Evolutionary conservation across 441 rosid species (phyloP), one percentile per base, ranked within the genome.

Genomic region (Pelargonium australe): DNA sequence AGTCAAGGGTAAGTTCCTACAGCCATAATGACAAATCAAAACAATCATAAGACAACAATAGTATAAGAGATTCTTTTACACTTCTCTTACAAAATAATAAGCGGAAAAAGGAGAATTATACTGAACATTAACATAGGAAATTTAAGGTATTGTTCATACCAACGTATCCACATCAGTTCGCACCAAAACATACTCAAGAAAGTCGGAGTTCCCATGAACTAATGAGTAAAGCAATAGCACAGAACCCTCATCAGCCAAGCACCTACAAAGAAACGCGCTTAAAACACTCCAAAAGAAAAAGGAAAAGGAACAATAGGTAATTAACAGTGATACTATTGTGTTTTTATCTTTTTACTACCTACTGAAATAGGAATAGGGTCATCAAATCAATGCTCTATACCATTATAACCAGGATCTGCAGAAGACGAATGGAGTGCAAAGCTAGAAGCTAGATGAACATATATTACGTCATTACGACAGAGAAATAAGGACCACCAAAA

Each of bases 101-200:
- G 16, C 60, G 23, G 19, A 14, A 53, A 17, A 53, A 19, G 16
- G 16, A 19, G 23, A 20, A 20, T 20, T 41, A 45, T 58, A 66
- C 11, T 63, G 17, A 9, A 47, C 63, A 62, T 45, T 58, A 69
- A 62, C 16, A 53, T 14, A 61, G 65, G 13, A 66, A 62, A 5
- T 67, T 25, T 31, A 72, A 73, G 41, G 70, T 68, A 57, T 53
- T 65, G 58, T 65, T 25, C 87, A 66, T 92, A 95, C 99, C 98
- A 95, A 71, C 55, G 93, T 95, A 82, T 95, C 99, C 85, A 92
- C 19, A 86, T 95, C 99, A 40, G 93, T 92, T 76, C 96, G 95
- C 82, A 92, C 99, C 76, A 95, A 79, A 45, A 92, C 95, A 76
- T 95, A 89, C 84, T 95, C 99, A 85, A 90, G 85, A 75, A 95